These are phyloP conservation scores for Flaveria bidentis DNA, from an alignment of 129 eudicot genomes.

Conservation along the genomic window DNA sequence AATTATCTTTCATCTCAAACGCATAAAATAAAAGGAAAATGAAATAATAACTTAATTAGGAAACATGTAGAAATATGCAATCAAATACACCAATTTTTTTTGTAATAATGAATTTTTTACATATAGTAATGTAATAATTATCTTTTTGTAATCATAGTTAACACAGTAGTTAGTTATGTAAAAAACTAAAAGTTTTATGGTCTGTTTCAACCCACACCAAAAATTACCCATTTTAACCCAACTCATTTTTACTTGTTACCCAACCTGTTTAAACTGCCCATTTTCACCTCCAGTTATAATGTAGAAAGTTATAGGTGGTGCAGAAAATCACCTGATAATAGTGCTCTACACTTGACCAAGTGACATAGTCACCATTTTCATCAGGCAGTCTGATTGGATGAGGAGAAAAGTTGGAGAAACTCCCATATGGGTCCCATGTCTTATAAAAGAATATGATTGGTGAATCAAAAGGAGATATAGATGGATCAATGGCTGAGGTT, in stretches of 20 bases:
- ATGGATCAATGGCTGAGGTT: slow-evolving; percentile 85
- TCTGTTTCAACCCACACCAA: neutral
- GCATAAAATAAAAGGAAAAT: neutral
- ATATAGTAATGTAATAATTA: neutral
- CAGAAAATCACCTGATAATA: slow-evolving; percentile 73
- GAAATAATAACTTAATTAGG: no score
- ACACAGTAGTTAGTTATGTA: neutral
- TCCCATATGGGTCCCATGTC: slow-evolving; percentile 97
- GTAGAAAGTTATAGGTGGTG: neutral
- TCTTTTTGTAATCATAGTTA: neutral
- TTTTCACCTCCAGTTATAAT: neutral
- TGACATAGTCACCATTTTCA: slow-evolving; percentile 57
- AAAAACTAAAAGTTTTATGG: neutral
- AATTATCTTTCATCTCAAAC: neutral
- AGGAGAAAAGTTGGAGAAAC: slow-evolving; percentile 92
- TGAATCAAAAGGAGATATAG: slow-evolving; percentile 78
- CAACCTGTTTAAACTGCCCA: neutral
- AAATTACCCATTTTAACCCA: neutral
- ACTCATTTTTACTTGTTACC: neutral
- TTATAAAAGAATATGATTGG: slow-evolving; percentile 82
- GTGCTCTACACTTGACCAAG: slow-evolving; percentile 97
- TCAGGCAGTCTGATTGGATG: slow-evolving; percentile 80
- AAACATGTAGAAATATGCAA: neutral
- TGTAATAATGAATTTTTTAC: no score
- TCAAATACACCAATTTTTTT: neutral